A percentile compares a stretch with the other conserved stretches of the same genome.
phyloP scores from a whole-genome alignment of 2,329 filamentous ascomycete genomes.

The Hymenoscyphus albidus region DNA sequence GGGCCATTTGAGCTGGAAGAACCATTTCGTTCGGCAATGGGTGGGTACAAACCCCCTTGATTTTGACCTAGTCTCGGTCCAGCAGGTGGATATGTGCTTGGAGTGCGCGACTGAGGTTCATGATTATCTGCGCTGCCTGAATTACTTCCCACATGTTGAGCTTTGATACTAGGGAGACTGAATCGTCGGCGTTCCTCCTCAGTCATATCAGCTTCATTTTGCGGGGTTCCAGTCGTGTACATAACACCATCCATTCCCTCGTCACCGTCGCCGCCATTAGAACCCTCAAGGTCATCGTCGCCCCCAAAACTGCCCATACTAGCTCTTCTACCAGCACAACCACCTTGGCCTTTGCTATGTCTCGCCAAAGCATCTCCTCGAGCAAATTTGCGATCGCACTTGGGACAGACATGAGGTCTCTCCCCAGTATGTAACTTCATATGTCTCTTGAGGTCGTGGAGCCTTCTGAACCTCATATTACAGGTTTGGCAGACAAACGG shows the following conservation, averaged over 20 bases:
- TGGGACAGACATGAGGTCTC: slow-evolving; percentile 89
- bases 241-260: slow-evolving; percentile 55
- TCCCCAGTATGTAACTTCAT: slow-evolving; percentile 96
- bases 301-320: slow-evolving; percentile 80
- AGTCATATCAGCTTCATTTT: slow-evolving; percentile 57
- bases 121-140: slow-evolving; percentile 33
- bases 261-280: slow-evolving; percentile 49
- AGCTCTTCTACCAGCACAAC: slow-evolving; percentile 85
- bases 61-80: slow-evolving; percentile 48
- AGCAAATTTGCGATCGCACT: slow-evolving; percentile 91
- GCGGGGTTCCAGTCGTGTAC: slow-evolving; percentile 45
- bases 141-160: slow-evolving; percentile 59
- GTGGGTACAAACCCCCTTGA: slow-evolving; percentile 58
- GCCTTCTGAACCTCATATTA: slow-evolving; percentile 81
- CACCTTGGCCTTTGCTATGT: slow-evolving; percentile 92
- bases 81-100: slow-evolving; percentile 74
- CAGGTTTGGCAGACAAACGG: slow-evolving; percentile 94
- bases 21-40: slow-evolving; percentile 51
- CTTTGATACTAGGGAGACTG: slow-evolving; percentile 72
- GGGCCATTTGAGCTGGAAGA: slow-evolving; percentile 51
- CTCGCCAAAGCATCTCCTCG: slow-evolving; percentile 90
- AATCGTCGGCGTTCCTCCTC: slow-evolving; percentile 59
- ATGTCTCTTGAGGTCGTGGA: slow-evolving; percentile 94
- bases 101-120: slow-evolving; percentile 60
- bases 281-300: slow-evolving; percentile 66